Conservation (phyloP, 1,139 yeast genomes). For the Saccharomyces hybrid region DNA sequence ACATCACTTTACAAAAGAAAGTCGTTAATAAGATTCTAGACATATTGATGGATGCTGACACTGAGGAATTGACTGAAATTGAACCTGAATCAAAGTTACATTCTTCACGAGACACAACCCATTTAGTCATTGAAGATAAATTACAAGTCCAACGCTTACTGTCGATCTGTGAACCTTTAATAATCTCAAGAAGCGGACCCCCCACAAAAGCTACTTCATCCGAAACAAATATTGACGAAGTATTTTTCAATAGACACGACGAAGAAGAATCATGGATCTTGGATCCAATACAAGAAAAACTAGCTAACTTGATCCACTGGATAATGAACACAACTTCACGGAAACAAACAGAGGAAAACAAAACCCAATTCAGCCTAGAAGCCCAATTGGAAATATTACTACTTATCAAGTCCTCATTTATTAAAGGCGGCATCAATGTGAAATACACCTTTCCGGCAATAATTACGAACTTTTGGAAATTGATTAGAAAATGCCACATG, state of each 20-base stretch:
- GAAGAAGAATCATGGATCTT: slow-evolving; percentile 19
- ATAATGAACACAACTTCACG: slow-evolving; percentile 13
- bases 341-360: slow-evolving; percentile 35
- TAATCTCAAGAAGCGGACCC: slow-evolving; percentile 5
- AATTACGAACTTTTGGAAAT: slow-evolving; percentile 49
- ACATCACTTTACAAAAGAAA: slow-evolving; percentile 11
- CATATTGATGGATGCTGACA: slow-evolving; percentile 4
- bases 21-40: slow-evolving; percentile 17
- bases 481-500: slow-evolving; percentile 47
- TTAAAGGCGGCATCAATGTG: slow-evolving; percentile 47
- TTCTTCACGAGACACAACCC: not conserved
- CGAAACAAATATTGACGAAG: not conserved
- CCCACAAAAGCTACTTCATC: not conserved
- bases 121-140: not conserved
- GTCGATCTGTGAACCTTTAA: slow-evolving; percentile 20
- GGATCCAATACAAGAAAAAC: slow-evolving; percentile 47
- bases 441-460: slow-evolving; percentile 70
- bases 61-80: not conserved
- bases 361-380: slow-evolving; percentile 46
- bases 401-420: slow-evolving; percentile 48
- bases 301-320: slow-evolving; percentile 46
- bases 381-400: slow-evolving; percentile 40
- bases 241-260: slow-evolving; percentile 7
- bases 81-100: slow-evolving; percentile 10
- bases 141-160: slow-evolving; percentile 18